Evolutionary conservation across 2,329 filamentous ascomycete species (phyloP).

Genomic region (Colletotrichum zoysiae): DNA sequence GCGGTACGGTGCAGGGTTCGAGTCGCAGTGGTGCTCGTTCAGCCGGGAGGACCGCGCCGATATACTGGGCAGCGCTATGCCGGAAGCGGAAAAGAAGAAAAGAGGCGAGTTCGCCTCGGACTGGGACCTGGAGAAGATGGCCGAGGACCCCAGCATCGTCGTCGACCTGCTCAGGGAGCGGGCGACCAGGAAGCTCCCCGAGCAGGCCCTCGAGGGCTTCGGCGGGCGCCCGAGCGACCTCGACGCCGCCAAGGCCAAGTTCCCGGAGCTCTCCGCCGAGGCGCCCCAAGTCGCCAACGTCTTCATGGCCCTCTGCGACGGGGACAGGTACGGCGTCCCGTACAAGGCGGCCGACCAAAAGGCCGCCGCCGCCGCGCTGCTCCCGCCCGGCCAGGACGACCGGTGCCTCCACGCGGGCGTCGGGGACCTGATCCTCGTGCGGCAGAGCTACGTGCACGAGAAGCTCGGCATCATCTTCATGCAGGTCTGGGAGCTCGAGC

Average conservation of each 20-base stretch:
- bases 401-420: not conserved
- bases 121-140: not conserved
- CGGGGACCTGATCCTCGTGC: not conserved
- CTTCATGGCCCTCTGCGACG: not conserved
- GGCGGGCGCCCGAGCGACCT: not conserved
- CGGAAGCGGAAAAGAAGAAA: too few relatives aligned
- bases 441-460: not conserved
- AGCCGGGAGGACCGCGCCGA: not conserved
- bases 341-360: not conserved
- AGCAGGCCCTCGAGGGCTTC: not conserved
- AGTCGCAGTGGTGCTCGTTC: not conserved
- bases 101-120: not conserved
- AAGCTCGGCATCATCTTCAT: rapidly evolving
- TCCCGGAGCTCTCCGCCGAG: rapidly evolving
- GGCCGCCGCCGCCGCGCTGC: not conserved
- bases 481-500: not conserved
- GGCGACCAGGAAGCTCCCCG: not conserved
- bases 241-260: not conserved
- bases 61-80: not conserved
- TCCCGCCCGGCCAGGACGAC: not conserved
- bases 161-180: not conserved
- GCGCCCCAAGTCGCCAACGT: rapidly evolving
- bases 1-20: not conserved
- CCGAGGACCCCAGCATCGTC: not conserved
- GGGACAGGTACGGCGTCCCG: not conserved